Conservation (phyloP, 306 rosid species). For the Nissolia schottii region DNA sequence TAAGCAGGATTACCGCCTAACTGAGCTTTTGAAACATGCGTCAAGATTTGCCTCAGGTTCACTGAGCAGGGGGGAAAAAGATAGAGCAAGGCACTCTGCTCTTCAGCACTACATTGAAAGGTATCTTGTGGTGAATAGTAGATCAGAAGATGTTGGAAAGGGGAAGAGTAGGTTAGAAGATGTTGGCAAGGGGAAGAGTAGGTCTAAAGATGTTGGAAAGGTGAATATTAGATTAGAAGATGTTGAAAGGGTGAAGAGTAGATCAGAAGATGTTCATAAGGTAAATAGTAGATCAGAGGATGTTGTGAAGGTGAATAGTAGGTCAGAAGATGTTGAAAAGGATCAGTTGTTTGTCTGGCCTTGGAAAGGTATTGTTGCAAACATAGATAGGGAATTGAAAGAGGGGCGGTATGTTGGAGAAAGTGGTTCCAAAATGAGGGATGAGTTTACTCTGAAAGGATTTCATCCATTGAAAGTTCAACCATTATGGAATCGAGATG, state of each 20-base stretch:
- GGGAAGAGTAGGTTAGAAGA: too few relatives aligned
- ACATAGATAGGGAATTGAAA: constrained; percentile 41
- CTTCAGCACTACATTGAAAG: constrained; percentile 42
- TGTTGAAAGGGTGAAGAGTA: not conserved
- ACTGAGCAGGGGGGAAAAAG: constrained; percentile 23
- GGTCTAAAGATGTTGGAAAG: not conserved
- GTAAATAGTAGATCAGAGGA: too few relatives aligned
- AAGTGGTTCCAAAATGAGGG: constrained; percentile 60
- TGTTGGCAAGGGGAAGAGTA: not conserved
- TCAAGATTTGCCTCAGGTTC: constrained; percentile 20
- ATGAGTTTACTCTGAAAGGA: constrained; percentile 48
- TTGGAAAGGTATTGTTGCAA: constrained; percentile 69
- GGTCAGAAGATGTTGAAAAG: not conserved
- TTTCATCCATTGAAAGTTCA: constrained; percentile 64
- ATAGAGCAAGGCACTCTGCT: constrained; percentile 56
- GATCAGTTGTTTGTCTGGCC: constrained; percentile 61
- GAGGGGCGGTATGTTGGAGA: constrained; percentile 52
- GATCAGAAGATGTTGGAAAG: not conserved
- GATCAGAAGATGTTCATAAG: not conserved
- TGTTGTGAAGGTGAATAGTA: not conserved
- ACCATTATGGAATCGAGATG: constrained; percentile 55
- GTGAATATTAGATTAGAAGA: not conserved
- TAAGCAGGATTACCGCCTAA: constrained; percentile 26
- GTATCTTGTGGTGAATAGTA: constrained; percentile 15
- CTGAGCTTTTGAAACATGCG: constrained; percentile 60